Conservation (phyloP, 331 rosid genomes). For the Saraca asoca region DNA sequence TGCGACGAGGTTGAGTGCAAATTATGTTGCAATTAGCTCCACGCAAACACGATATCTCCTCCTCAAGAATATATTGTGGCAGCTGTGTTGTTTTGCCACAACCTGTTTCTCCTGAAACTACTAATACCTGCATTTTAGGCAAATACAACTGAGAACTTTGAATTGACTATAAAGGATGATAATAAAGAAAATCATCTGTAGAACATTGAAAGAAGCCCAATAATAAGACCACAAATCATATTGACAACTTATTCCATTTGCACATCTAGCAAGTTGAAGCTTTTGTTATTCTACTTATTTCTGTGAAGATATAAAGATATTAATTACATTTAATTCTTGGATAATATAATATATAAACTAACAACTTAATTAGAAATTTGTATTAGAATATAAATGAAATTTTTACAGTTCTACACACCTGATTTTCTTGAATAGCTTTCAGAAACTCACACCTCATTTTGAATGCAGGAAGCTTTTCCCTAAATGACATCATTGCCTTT, state of each 20-base stretch:
- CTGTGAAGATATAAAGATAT: conserved; percentile 16
- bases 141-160: conserved; percentile 26
- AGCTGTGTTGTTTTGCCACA: conserved; percentile 98
- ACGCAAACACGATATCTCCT: conserved; percentile 64
- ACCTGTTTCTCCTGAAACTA: conserved; percentile 99
- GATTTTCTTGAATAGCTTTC: conserved; percentile 76
- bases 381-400: neutral
- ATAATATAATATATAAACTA: neutral
- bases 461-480: conserved; percentile 87
- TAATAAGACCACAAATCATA: conserved; percentile 22
- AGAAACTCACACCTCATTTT: conserved; percentile 77
- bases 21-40: conserved; percentile 85
- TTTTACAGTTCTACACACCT: conserved; percentile 46
- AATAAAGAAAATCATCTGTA: conserved; percentile 10
- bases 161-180: conserved; percentile 11
- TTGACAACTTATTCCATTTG: conserved; percentile 20
- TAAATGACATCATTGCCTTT: conserved; percentile 68
- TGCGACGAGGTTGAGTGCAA: conserved; percentile 98
- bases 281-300: conserved; percentile 16
- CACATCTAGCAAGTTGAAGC: conserved; percentile 22
- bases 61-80: conserved; percentile 89
- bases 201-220: too few species aligned
- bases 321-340: neutral
- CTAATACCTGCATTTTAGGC: conserved; percentile 65
- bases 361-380: conserved; percentile 7